Evolutionary conservation across 441 rosid genomes (phyloP), one percentile per base, ranked within the genome.

Genomic region (Adansonia gregorii): DNA sequence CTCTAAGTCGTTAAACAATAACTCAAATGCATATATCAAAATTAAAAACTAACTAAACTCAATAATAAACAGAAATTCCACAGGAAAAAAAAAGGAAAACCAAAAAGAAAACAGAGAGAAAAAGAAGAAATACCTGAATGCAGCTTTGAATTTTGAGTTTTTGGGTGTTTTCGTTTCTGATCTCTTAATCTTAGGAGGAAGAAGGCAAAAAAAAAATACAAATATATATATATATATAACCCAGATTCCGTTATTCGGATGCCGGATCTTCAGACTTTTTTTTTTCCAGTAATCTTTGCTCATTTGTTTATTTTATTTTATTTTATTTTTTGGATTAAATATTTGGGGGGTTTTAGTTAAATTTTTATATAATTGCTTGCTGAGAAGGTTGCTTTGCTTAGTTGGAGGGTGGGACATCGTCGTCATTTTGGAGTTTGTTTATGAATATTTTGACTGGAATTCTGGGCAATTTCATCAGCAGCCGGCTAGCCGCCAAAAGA

Each of bases 61-160:
- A 64, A 1, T 8, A 66, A 35, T 17, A 58, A 66, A 45, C 22
- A 11, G 5, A 54, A 10, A 22, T 49, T 46, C 19, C 19, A 54
- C 35, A 64, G 4, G 20, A 8, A 20, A 49, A 41, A 45, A 60
- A 65, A 59, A 41, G 0, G 20, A 2, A 6, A 73, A 39, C 20
- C n/a, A 51, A 39, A 58, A 54, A 0, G 17, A 2, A 11, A 72
- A 35, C 67, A 63, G 6, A 59, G 56, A 10, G 7, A 35, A 24
- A 68, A 6, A 58, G 6, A 69, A 51, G 17, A 27, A 73, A 27
- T 41, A 77, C 83, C 83, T 68, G 67, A 67, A 73, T 56, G 64
- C 71, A 70, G 82, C 61, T 61, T 45, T 8, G 27, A 17, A 52
- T 35, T 55, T 2, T 11, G 51, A 17, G 6, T 12, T 35, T 45